Evolutionary conservation across 2,329 filamentous ascomycete genomes (phyloP).

Genomic region (Chalaropsis ovoidea): DNA sequence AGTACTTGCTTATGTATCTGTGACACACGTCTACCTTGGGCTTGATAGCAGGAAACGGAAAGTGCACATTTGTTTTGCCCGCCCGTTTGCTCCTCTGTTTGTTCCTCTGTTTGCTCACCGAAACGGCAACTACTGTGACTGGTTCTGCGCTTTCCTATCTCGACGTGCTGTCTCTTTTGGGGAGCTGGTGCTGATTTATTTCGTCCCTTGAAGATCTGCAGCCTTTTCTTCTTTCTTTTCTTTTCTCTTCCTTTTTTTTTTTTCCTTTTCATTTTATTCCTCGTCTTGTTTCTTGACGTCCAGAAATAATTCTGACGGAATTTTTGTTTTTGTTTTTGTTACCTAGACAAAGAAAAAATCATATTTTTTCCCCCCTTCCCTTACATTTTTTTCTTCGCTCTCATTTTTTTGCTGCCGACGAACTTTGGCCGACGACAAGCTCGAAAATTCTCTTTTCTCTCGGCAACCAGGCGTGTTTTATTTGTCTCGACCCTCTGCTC

Average conservation of each 20-base stretch:
- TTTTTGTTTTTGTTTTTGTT: not conserved
- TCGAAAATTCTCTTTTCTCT: conserved; percentile 4
- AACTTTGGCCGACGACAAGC: not conserved
- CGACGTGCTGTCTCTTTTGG: not conserved
- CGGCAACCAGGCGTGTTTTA: not conserved
- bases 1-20: too few relatives aligned
- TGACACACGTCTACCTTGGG: too few relatives aligned
- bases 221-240: not conserved
- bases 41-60: not conserved
- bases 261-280: not conserved
- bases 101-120: not conserved
- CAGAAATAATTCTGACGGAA: not conserved
- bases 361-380: not conserved
- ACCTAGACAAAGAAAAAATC: not conserved
- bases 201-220: conserved; percentile 14
- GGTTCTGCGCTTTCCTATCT: not conserved
- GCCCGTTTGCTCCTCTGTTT: conserved; percentile 5
- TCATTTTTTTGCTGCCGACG: not conserved
- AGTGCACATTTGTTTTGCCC: not conserved
- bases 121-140: not conserved
- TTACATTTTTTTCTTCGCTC: not conserved
- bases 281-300: not conserved
- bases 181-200: conserved; percentile 3
- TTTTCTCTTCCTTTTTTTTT: not conserved
- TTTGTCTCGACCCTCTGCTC: not conserved